Evolutionary conservation across 306 rosid genomes (phyloP), one percentile per base, ranked within the genome.

Genomic region (Ochetophila trinervis): DNA sequence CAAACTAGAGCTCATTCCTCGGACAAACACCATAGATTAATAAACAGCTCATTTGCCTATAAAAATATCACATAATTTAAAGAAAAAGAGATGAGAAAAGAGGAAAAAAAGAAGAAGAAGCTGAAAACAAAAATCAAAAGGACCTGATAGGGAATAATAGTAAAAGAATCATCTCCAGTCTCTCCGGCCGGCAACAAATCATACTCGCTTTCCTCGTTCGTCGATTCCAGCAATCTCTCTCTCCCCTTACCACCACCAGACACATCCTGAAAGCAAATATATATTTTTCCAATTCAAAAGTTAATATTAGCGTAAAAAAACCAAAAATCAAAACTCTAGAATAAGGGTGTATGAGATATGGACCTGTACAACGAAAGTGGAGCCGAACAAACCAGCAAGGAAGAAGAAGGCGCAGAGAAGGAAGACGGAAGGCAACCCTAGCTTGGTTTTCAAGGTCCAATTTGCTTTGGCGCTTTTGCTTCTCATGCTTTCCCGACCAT

Each of bases 71-170:
- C 21, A 5, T 16, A 49, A 24, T 19, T 27, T 1, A 23, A 8
- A 44, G 16, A 23, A 62, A 62, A 20, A 23, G 37, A 48, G 37
- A 48, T 54, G 48, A 58, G 45, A 13, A 19, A 15, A 40, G 71
- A 55, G 27, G 5, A 24, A 8, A 55, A 57, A 59, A 19, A 13
- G 58, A 44, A 50, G 9, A 12, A 19, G 32, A 74, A 60, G 19
- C n/a, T n/a, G n/a, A n/a, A 5, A 24, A 12, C 49, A 62, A 56
- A 20, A 6, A 58, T 47, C 53, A 49, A 15, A 6, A 19, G 17
- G 20, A 92, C 99, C 99, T 93, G 96, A 65, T 84, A 93, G 37
- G 97, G 91, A 79, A 93, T 88, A 48, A 80, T 72, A n/a, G 91
- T 79, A 37, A 93, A 10, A 62, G 86, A 87, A 70, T 81, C 72